phyloP scores from a whole-genome alignment of 2,329 filamentous ascomycete species.

The Didymella glomerata region DNA sequence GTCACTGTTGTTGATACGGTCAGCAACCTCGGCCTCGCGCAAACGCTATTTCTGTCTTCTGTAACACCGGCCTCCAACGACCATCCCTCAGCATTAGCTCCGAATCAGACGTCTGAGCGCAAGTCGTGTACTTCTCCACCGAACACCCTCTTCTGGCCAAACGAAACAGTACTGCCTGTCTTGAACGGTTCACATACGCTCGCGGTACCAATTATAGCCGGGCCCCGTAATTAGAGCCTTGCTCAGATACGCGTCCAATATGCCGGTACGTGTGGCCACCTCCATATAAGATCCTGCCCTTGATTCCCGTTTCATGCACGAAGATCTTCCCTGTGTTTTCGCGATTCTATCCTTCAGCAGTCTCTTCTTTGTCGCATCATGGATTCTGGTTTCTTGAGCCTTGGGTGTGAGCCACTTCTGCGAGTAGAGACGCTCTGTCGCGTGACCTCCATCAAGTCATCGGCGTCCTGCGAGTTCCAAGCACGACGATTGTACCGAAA shows the following conservation, averaged over 20 bases:
- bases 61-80: constrained; percentile 34
- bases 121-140: constrained; percentile 12
- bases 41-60: constrained; percentile 27
- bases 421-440: constrained; percentile 20
- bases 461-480: constrained; percentile 14
- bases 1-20: neutral
- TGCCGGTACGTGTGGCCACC: constrained; percentile 41
- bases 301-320: constrained; percentile 4
- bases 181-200: constrained; percentile 8
- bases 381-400: constrained; percentile 21
- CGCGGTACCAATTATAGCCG: constrained; percentile 25
- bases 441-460: constrained; percentile 26
- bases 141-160: constrained; percentile 15
- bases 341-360: no score
- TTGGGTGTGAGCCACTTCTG: constrained; percentile 23
- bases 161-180: constrained; percentile 20
- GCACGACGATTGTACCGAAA: constrained; percentile 11
- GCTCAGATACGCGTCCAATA: constrained; percentile 24
- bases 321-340: neutral
- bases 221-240: constrained; percentile 12
- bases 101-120: constrained; percentile 31
- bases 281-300: constrained; percentile 20
- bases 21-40: constrained; percentile 4
- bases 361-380: constrained; percentile 16
- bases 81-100: constrained; percentile 17